Conservation (phyloP, 2,329 filamentous ascomycete species). For the Chalaropsis ovoidea region DNA sequence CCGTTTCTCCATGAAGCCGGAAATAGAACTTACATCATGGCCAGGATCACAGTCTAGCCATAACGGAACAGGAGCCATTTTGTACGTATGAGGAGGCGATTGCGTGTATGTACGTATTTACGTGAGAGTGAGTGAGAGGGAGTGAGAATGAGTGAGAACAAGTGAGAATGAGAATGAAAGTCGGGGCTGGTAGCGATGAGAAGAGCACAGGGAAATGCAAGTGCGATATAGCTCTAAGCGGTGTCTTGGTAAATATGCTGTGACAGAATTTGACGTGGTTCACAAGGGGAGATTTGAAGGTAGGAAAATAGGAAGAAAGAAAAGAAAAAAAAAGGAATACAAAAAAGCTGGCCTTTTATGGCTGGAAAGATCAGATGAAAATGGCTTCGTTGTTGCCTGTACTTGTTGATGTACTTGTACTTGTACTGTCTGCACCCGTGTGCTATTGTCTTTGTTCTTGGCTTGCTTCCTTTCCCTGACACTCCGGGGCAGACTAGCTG, state of each 20-base stretch:
- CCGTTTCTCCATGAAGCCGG: not conserved
- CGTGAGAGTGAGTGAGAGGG: no score
- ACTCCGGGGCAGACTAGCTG: no score
- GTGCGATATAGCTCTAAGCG: not conserved
- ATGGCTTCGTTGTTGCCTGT: not conserved
- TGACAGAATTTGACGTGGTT: no score
- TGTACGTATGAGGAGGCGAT: slow-evolving; percentile 28
- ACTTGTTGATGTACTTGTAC: not conserved
- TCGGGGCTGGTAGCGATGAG: not conserved
- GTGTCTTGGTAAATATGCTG: not conserved
- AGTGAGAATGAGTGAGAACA: not conserved
- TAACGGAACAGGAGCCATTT: slow-evolving; percentile 37
- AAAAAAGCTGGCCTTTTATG: not conserved
- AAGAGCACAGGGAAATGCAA: not conserved
- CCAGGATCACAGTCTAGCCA: slow-evolving; percentile 55
- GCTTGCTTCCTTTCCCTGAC: not conserved
- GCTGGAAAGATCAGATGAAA: not conserved
- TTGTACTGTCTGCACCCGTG: no score
- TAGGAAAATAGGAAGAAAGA: not conserved
- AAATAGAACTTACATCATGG: slow-evolving; percentile 49
- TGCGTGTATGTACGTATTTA: not conserved
- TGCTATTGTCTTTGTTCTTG: not conserved
- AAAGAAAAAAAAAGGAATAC: not conserved
- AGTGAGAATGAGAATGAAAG: not conserved
- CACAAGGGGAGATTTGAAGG: no score